Percentiles rank a stretch among this genome's conserved stretches.
Conservation (phyloP, 192 early-diverging fungal species). For the Jimgerdemannia flammicorona region DNA sequence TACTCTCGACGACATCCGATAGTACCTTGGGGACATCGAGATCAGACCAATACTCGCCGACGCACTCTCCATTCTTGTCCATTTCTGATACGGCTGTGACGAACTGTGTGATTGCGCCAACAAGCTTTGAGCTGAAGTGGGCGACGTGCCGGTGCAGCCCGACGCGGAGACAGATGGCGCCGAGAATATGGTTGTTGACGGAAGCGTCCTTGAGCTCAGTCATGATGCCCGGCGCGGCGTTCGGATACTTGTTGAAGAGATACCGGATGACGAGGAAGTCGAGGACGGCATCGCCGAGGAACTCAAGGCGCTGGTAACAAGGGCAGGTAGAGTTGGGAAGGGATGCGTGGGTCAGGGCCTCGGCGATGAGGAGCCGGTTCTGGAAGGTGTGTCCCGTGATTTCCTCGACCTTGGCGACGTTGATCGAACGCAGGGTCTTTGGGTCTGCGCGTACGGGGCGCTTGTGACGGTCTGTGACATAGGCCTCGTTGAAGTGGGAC, state of each 20-base stretch:
- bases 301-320: constrained; percentile 92
- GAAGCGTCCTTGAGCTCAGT: constrained; percentile 82
- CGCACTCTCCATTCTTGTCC: constrained; percentile 20
- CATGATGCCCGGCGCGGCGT: constrained; percentile 71
- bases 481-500: constrained; percentile 39
- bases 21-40: constrained; percentile 85
- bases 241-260: constrained; percentile 64
- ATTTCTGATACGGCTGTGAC: constrained; percentile 40
- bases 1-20: constrained; percentile 86
- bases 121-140: constrained; percentile 55
- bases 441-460: constrained; percentile 21
- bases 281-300: constrained; percentile 77
- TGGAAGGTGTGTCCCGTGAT: constrained; percentile 66
- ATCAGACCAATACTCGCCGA: constrained; percentile 74
- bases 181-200: constrained; percentile 85
- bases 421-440: constrained; percentile 4
- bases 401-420: constrained; percentile 30
- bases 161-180: constrained; percentile 57
- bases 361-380: constrained; percentile 56
- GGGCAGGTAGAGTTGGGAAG: constrained; percentile 43
- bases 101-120: constrained; percentile 55
- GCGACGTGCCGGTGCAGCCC: constrained; percentile 66
- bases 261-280: constrained; percentile 77
- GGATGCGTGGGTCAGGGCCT: constrained; percentile 89
- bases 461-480: constrained; percentile 15